Evolutionary conservation across 805 yeast species (phyloP), one percentile per base, ranked within the genome.

Genomic region (Pichia gijzeniarum): DNA sequence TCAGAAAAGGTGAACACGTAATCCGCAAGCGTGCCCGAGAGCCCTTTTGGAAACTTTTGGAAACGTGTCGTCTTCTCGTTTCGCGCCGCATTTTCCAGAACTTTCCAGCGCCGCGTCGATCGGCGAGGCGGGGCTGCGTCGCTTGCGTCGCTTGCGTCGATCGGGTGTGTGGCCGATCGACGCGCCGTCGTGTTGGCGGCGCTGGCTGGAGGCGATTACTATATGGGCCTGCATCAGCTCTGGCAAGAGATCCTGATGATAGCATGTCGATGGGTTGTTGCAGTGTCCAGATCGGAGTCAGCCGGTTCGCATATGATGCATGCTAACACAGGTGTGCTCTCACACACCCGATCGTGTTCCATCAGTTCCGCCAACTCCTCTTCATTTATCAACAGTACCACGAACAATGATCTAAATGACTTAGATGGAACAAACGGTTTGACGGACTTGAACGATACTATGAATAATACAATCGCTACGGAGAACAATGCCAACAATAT

Each of bases 41-140:
- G n/a, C n/a, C n/a, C n/a, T n/a, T n/a, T n/a, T n/a, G n/a, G 32
- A 38, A 38, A 17, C 12, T 36, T 36, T 36, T 36, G 9, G 16
- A 36, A 36, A 36, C 40, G 40, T 36, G 40, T 38, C 41, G 10
- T 19, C 20, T 37, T 22, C 40, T 28, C 20, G 27, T 25, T 25
- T 25, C 28, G 9, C 28, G 28, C 28, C 19, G 35, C 6, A 33
- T 16, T 35, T 17, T 35, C 25, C 20, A 37, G 22, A 14, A 7
- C 14, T 37, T 27, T 16, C 9, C 25, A 37, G 6, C 18, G 22
- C 18, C 38, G 36, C 14, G 18, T 13, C 12, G 9, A 13, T 22
- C 31, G 16, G 31, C 14, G 5, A 22, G 33, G n/a, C n/a, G n/a
- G n/a, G n/a, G n/a, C n/a, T n/a, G n/a, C n/a, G n/a, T n/a, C n/a